Evolutionary conservation across 1,284 basidiomycete species (phyloP), one percentile per base, ranked within the genome.

Genomic region (Peniophora sp.): DNA sequence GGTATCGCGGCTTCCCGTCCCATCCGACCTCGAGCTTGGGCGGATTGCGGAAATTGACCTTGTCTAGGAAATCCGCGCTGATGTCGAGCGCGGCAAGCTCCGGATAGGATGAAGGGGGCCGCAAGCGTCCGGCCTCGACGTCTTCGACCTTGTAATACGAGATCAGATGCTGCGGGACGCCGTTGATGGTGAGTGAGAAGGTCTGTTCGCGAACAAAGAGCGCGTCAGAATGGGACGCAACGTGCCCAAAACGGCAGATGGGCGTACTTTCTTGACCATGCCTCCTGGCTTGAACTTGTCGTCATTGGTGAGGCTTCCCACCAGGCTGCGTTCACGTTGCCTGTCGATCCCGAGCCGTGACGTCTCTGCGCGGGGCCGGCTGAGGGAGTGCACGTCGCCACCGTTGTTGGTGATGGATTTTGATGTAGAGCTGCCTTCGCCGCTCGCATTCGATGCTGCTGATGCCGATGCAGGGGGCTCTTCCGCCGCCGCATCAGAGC

Each of bases 81-180:
- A 97, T 96, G 54, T 88, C 83, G 32, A 98, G 75, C 0, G 88
- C 79, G 0, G 85, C 83, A 24, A 98, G 78, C 66, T 97, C 94
- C 0, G 92, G 90, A 0, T 96, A 75, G 2, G 88, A 88, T 0
- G 92, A 95, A 0, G 95, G 95, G 0, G 90, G 79, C 27, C 93
- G 82, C 6, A 98, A 78, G 27, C 92, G 85, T 18, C 92, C 92
- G 51, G 84, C 81, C 48, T 91, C 81, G 18, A 97, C 92, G 63
- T 98, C 95, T 57, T 92, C 88, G 52, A 96, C 79, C 57, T 85
- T 87, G 76, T 98, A 98, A 73, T 98, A 97, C 1, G 93, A 97
- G 48, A 98, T 92, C 54, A 98, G 79, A 64, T 98, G 95, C 63
- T 97, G 94, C 0, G 92, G 82, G 46, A 90, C 89, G 22, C 90